phyloP scores from a whole-genome alignment of 805 yeast genomes.

The Yarrowia osloensis region DNA sequence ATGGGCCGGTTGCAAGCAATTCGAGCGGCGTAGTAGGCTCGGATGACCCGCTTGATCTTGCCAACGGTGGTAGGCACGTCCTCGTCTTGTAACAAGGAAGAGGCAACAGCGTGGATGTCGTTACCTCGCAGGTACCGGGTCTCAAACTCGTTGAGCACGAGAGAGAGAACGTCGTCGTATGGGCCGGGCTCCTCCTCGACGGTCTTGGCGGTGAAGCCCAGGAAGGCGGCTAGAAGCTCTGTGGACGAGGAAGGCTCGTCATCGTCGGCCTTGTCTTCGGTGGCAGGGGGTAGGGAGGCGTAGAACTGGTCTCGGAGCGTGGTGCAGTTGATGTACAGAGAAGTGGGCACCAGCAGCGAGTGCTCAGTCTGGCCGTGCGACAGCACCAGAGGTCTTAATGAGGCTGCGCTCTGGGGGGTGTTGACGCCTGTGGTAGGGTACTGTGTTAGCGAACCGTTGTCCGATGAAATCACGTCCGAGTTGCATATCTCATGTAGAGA shows the following conservation, averaged over 20 bases:
- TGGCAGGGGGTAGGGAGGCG: constrained; percentile 68
- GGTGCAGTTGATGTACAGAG: constrained; percentile 73
- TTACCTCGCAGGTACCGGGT: constrained; percentile 68
- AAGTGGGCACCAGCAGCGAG: constrained; percentile 82
- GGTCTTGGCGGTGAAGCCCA: constrained; percentile 54
- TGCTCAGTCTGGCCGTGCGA: constrained; percentile 87
- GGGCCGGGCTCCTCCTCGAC: constrained; percentile 51
- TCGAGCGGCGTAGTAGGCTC: constrained; percentile 71
- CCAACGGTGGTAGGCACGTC: constrained; percentile 54
- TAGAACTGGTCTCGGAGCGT: constrained; percentile 85
- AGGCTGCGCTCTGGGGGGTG: constrained; percentile 49
- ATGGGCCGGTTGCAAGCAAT: constrained; percentile 53
- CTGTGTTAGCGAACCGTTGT: constrained; percentile 28
- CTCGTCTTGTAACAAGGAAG: constrained; percentile 51
- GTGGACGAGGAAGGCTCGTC: constrained; percentile 86
- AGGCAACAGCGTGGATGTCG: constrained; percentile 89
- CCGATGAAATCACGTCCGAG: neutral
- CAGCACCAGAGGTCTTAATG: constrained; percentile 79
- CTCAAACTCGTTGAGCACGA: constrained; percentile 81
- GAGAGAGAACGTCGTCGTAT: constrained; percentile 67
- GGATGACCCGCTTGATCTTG: constrained; percentile 74
- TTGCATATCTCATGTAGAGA: neutral
- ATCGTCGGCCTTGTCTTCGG: constrained; percentile 83
- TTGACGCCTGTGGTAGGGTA: constrained; percentile 45
- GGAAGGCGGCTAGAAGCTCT: constrained; percentile 79